Evolutionary conservation across 208 protist species (phyloP).

Genomic region (Histomonas meleagridis): DNA sequence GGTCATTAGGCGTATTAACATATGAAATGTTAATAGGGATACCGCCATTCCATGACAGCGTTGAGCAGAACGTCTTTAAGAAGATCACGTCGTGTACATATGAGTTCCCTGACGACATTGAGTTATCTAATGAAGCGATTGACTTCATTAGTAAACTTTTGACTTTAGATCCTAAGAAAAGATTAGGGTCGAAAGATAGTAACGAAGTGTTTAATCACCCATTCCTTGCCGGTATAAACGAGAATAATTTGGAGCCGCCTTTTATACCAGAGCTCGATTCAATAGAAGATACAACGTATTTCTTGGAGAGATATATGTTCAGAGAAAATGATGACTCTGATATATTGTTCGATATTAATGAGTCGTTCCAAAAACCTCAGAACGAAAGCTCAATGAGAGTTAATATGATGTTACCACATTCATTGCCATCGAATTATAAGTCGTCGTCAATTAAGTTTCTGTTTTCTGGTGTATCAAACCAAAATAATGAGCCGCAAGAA

Average conservation of each 20-base stretch:
- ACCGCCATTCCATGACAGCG: background rate
- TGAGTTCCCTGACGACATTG: background rate
- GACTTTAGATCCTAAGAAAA: background rate
- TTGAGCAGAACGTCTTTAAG: background rate
- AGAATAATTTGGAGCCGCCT: background rate
- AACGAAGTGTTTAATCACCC: background rate
- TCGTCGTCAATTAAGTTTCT: no score
- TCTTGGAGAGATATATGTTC: background rate
- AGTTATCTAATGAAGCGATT: background rate
- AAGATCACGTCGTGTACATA: background rate
- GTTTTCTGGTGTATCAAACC: no score
- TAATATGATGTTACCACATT: no score
- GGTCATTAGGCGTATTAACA: background rate
- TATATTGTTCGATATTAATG: no score
- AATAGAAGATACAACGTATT: background rate
- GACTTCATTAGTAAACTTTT: background rate
- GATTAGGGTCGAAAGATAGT: background rate
- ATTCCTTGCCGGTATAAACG: background rate
- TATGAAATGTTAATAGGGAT: background rate
- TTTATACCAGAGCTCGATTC: background rate
- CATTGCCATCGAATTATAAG: no score
- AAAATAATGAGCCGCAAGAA: no score
- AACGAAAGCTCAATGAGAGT: no score
- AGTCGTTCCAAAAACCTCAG: no score
- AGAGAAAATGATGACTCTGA: background rate